These are phyloP conservation scores for Xylaria cubensis DNA, from an alignment of 495 filamentous ascomycete species.

Conservation along the genomic window DNA sequence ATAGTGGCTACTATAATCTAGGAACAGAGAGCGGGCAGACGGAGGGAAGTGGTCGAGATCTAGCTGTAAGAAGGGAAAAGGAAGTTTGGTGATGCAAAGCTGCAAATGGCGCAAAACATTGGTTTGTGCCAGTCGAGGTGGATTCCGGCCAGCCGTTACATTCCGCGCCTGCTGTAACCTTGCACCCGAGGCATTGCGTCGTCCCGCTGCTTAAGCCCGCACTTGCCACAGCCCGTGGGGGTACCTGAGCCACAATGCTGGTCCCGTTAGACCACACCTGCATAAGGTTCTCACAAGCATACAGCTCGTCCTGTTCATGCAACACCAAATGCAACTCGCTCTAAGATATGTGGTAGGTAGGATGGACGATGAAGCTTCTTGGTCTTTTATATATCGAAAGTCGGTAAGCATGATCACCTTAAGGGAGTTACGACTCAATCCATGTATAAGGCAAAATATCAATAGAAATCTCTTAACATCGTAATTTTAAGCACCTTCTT, in stretches of 20 bases:
- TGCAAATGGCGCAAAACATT: slow-evolving; percentile 44
- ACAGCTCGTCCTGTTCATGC: too few relatives aligned
- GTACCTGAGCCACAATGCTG: neutral
- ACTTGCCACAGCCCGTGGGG: neutral
- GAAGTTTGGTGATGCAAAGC: slow-evolving; percentile 27
- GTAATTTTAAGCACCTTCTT: neutral
- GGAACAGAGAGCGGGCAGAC: slow-evolving; percentile 19
- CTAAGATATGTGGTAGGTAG: neutral
- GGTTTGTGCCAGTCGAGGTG: slow-evolving; percentile 28
- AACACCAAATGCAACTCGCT: too few relatives aligned
- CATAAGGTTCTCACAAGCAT: too few relatives aligned
- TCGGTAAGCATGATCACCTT: neutral
- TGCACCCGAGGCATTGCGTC: slow-evolving; percentile 17
- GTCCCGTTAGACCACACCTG: too few relatives aligned
- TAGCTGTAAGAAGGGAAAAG: slow-evolving; percentile 21
- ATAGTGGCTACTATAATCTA: slow-evolving; percentile 44
- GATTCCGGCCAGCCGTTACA: slow-evolving; percentile 34
- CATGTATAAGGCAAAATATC: neutral
- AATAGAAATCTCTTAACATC: neutral
- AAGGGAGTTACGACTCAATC: neutral
- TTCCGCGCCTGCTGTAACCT: slow-evolving; percentile 38
- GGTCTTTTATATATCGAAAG: neutral
- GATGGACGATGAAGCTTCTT: neutral
- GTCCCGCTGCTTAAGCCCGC: neutral
- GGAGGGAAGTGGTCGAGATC: slow-evolving; percentile 13